phyloP scores from a whole-genome alignment of 257 asterid species.

The Marsdenia floribunda region DNA sequence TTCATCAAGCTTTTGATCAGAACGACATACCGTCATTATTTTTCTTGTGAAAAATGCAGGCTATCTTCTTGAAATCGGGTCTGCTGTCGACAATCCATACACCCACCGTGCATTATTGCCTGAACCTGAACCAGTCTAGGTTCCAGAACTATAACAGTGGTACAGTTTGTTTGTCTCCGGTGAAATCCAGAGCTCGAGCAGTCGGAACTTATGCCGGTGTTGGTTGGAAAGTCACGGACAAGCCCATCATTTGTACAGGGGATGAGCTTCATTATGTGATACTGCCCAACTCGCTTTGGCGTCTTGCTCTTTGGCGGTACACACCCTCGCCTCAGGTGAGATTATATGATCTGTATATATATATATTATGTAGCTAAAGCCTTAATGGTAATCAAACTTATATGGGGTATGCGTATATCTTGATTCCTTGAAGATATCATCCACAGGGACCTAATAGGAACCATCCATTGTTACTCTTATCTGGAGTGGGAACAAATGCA shows the following conservation, averaged over 20 bases:
- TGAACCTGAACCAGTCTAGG: background rate
- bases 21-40: background rate
- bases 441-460: conserved; percentile 72
- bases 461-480: conserved; percentile 86
- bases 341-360: background rate
- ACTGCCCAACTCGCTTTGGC: conserved; percentile 61
- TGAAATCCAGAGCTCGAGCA: conserved; percentile 8
- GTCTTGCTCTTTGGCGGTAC: conserved; percentile 97
- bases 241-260: conserved; percentile 84
- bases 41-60: background rate
- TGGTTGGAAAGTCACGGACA: conserved; percentile 34
- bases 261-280: conserved; percentile 94
- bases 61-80: conserved; percentile 32
- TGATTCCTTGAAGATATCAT: background rate
- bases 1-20: background rate
- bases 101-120: conserved; percentile 39
- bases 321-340: conserved; percentile 63
- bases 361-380: background rate
- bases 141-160: background rate
- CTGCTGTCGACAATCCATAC: conserved; percentile 53
- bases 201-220: conserved; percentile 17
- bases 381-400: background rate
- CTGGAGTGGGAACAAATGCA: conserved; percentile 98
- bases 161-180: background rate
- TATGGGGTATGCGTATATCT: background rate